Evolutionary conservation across 306 rosid species (phyloP), one percentile per base, ranked within the genome.

Genomic region (Chamaecrista fasciculata): DNA sequence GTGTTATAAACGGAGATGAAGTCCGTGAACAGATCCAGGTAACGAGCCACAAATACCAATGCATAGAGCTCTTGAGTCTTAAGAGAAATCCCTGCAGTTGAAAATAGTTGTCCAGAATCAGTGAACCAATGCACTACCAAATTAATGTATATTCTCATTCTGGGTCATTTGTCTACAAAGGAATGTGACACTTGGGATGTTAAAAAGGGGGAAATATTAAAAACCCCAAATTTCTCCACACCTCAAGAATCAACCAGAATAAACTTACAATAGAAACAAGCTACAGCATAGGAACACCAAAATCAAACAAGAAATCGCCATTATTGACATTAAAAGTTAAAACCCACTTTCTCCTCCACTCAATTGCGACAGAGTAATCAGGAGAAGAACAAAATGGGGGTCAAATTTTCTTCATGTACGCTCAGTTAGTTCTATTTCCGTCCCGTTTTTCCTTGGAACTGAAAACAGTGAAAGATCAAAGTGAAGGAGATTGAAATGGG

Each of bases 31-130:
- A 94, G 83, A 83, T 88, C 95, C 95, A 94, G 15, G 72, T 94
- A 94, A 56, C 97, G 96, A 26, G 95, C 72, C 80, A 94, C 21
- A 70, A 94, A 94, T 67, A 94, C 97, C 19, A 88, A 49, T 5
- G 91, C 96, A 18, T 86, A 87, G 0, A 94, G 89, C 79, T 91
- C 97, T 83, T 94, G 99, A n/a, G 99, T 91, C 83, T 94, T 94
- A 0, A 86, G 91, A 37, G 99, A 94, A 82, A 94, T 67, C 52
- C 99, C 99, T 94, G 37, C 71, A 68, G 34, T 6, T 31, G 26
- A 34, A 36, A 26, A 20, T 2, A 43, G 4, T 8, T 50, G 31
- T 61, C 18, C 20, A 31, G 1, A 53, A 50, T 37, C 58, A 52
- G 47, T 2, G 14, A 5, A 40, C 26, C 46, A 18, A n/a, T 36